These are phyloP conservation scores for Daldinia eschscholtzii DNA, from an alignment of 2,329 filamentous ascomycete species.

Conservation along the genomic window DNA sequence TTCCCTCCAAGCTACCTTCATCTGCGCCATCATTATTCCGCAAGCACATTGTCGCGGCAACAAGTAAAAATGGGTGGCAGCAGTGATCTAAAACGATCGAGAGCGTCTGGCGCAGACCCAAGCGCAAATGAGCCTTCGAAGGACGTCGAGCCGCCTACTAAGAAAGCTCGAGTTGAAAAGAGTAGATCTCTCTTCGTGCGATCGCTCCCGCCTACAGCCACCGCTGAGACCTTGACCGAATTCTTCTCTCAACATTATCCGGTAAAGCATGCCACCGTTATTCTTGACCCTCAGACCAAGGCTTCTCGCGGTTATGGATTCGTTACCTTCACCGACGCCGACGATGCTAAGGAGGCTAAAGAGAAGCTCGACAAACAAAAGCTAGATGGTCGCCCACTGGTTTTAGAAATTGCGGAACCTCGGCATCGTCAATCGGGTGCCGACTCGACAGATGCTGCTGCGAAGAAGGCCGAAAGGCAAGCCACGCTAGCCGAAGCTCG, in stretches of 20 bases:
- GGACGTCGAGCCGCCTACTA: slow-evolving; percentile 58
- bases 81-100: slow-evolving; percentile 44
- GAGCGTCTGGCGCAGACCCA: slow-evolving; percentile 24
- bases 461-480: slow-evolving; percentile 68
- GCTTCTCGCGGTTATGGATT: slow-evolving; percentile 94
- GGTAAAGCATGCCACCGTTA: slow-evolving; percentile 95
- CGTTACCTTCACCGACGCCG: slow-evolving; percentile 93
- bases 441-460: slow-evolving; percentile 60
- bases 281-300: slow-evolving; percentile 87
- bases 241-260: slow-evolving; percentile 96
- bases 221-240: slow-evolving; percentile 84
- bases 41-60: background rate
- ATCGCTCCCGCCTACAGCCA: slow-evolving; percentile 81
- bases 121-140: slow-evolving; percentile 34
- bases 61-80: slow-evolving; percentile 41
- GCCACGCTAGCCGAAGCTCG: slow-evolving; percentile 71
- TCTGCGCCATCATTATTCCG: slow-evolving; percentile 37
- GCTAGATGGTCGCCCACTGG: slow-evolving; percentile 84
- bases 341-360: slow-evolving; percentile 86
- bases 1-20: background rate
- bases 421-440: slow-evolving; percentile 70
- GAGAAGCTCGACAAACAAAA: slow-evolving; percentile 83
- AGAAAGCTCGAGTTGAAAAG: slow-evolving; percentile 71
- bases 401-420: slow-evolving; percentile 88
- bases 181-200: slow-evolving; percentile 89